Conservation (phyloP, 2,329 filamentous ascomycete species). For the Akanthomyces lecanii region DNA sequence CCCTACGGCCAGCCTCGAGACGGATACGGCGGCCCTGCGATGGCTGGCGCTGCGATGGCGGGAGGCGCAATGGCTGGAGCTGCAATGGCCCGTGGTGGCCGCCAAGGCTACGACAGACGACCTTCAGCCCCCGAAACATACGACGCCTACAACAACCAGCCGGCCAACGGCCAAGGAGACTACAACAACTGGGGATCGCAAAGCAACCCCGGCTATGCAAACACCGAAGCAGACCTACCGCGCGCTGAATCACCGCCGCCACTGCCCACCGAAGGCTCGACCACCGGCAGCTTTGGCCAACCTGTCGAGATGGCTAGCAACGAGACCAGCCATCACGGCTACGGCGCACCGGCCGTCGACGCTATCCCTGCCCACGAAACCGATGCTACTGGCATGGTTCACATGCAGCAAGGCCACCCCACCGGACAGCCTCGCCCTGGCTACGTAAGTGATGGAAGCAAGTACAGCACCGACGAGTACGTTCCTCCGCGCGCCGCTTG, state of each 20-base stretch:
- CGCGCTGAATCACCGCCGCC: constrained; percentile 63
- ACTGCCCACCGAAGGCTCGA: constrained; percentile 42
- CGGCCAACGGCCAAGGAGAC: constrained; percentile 33
- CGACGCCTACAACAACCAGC: constrained; percentile 34
- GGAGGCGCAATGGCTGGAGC: constrained; percentile 19
- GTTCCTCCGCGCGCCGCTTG: constrained; percentile 56
- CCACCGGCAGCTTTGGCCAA: constrained; percentile 48
- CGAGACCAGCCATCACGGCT: constrained; percentile 41
- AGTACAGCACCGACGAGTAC: constrained; percentile 72
- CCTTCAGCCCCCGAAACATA: constrained; percentile 35
- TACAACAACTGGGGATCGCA: constrained; percentile 17
- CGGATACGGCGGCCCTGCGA: constrained; percentile 13
- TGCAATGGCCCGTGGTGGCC: constrained; percentile 26
- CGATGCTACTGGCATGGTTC: constrained; percentile 71
- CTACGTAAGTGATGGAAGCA: constrained; percentile 62
- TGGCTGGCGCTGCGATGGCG: constrained; percentile 9
- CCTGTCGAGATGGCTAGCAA: constrained; percentile 77
- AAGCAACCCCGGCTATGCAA: constrained; percentile 34
- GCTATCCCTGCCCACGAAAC: constrained; percentile 60
- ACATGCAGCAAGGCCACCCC: constrained; percentile 55
- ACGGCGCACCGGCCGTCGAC: constrained; percentile 29
- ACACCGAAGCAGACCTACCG: constrained; percentile 44
- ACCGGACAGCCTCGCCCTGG: constrained; percentile 42
- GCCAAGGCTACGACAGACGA: constrained; percentile 32
- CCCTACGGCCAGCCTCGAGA: constrained; percentile 10